Evolutionary conservation across 78 protist species (phyloP).

Genomic region (Emiliania huxleyi): DNA sequence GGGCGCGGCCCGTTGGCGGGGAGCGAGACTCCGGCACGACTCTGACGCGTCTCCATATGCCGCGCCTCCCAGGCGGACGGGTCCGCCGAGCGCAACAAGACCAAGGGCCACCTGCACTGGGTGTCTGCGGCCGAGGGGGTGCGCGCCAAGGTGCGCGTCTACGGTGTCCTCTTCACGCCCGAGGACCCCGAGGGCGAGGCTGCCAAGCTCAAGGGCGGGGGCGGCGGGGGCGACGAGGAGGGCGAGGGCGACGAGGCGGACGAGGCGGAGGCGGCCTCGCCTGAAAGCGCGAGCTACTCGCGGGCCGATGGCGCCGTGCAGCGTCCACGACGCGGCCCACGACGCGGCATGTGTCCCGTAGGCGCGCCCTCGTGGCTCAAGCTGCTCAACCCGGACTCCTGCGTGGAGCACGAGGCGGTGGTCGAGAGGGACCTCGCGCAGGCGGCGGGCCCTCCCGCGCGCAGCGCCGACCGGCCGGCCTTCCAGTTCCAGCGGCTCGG

Average conservation of each 20-base stretch:
- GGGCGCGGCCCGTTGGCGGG: too few species aligned
- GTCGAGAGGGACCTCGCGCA: not conserved
- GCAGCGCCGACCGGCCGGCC: not conserved
- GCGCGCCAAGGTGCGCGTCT: constrained; percentile 61
- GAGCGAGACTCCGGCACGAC: too few species aligned
- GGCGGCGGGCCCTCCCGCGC: not conserved
- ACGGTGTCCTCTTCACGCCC: constrained; percentile 62
- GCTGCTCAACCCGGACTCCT: not conserved
- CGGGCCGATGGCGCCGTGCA: too few species aligned
- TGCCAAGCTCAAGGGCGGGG: not conserved
- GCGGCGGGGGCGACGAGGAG: not conserved
- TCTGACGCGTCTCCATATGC: too few species aligned
- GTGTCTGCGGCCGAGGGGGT: constrained; percentile 44
- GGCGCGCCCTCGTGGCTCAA: not conserved
- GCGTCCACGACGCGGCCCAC: too few species aligned
- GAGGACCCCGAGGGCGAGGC: constrained; percentile 52
- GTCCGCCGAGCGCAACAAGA: constrained; percentile 40
- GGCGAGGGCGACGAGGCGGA: not conserved
- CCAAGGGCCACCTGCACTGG: constrained; percentile 90
- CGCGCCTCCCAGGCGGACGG: too few species aligned
- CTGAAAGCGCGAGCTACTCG: too few species aligned
- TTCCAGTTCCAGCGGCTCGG: constrained; percentile 95
- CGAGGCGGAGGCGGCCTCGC: not conserved
- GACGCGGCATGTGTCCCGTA: too few species aligned
- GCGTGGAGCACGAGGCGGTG: not conserved